Conservation (phyloP, 2,329 filamentous ascomycete genomes). For the Botryotinia globosa region DNA sequence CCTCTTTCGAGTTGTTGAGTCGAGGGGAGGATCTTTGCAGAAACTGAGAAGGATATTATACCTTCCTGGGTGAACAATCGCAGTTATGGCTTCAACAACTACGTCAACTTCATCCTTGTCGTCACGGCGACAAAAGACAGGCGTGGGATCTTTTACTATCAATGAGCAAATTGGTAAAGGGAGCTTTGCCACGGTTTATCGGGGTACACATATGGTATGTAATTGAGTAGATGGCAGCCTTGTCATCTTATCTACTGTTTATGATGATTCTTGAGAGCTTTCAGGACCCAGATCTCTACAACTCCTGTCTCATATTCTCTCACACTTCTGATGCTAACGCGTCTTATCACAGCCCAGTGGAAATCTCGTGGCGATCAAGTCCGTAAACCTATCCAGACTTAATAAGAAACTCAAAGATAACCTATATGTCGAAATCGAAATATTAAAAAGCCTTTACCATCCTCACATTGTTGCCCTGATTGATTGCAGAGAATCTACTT, state of each 20-base stretch:
- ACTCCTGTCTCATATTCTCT: slow-evolving; percentile 16
- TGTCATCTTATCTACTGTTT: neutral
- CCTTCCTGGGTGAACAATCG: slow-evolving; percentile 24
- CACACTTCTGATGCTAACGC: slow-evolving; percentile 26
- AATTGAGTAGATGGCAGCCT: slow-evolving; percentile 6
- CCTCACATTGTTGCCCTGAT: slow-evolving; percentile 96
- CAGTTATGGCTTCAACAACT: slow-evolving; percentile 43
- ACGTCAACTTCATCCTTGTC: slow-evolving; percentile 39
- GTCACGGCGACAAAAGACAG: slow-evolving; percentile 41
- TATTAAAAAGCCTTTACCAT: slow-evolving; percentile 88
- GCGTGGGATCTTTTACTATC: slow-evolving; percentile 73
- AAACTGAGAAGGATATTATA: slow-evolving; percentile 24
- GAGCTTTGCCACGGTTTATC: slow-evolving; percentile 95
- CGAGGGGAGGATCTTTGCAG: slow-evolving; percentile 20
- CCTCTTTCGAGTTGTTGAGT: slow-evolving; percentile 40
- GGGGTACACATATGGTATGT: slow-evolving; percentile 78
- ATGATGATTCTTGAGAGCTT: neutral
- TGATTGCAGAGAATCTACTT: slow-evolving; percentile 82
- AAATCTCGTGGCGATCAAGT: slow-evolving; percentile 91
- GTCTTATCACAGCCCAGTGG: slow-evolving; percentile 61
- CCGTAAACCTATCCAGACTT: slow-evolving; percentile 83
- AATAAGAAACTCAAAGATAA: slow-evolving; percentile 98
- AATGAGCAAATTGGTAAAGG: slow-evolving; percentile 92
- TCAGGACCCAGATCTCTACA: neutral
- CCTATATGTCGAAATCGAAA: slow-evolving; percentile 90